Base-by-base conservation (phyloP, 306 rosid species). In the Cucurbita ficifolia region DNA sequence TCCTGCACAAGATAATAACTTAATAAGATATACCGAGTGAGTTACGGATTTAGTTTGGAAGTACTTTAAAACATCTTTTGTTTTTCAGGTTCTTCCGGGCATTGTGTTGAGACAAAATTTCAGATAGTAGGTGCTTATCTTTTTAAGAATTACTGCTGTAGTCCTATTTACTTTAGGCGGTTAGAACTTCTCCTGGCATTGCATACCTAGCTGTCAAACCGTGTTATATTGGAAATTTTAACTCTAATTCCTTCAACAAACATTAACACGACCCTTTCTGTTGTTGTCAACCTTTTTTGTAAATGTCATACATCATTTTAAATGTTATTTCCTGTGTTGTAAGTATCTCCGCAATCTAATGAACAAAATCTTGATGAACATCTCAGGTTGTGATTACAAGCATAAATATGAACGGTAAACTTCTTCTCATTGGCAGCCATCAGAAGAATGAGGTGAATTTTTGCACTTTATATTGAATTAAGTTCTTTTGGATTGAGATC, bases 331-430 rank as follows among this genome's bases (percentile, higher is more conserved):
- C 55, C 7, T 46, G 55, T 24, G 36, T 46, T 42, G 50, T 60
- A 45, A 18, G 21, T 45, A 43, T 11, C 40, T 67, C 73, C 7
- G 22, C 14, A 22, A 24, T 69, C 38, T 69, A 57, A 45, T 69
- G 57, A 24, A 11, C 14, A 12, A 13, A 13, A 7, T 29, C 40
- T 24, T 38, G 10, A 48, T 24, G 14, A 69, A 24, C 56, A 22
- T 60, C 76, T 42, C 87, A 91, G 96, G 90, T 91, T 79, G 89
- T 91, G 78, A 76, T 91, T 75, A 88, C 92, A 74, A 88, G 97
- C 85, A 84, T 86, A 77, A 81, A 69, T 70, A 80, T 86, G 60
- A 78, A 84, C 2, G 88, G 84, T n/a, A 69, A 76, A 70, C 90
- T 86, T 42, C 79, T 83, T 43, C 86, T 86, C 40, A 86, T 86